Base-by-base conservation (phyloP, 192 early-diverging fungal species). In the Coemansia sp. region DNA sequence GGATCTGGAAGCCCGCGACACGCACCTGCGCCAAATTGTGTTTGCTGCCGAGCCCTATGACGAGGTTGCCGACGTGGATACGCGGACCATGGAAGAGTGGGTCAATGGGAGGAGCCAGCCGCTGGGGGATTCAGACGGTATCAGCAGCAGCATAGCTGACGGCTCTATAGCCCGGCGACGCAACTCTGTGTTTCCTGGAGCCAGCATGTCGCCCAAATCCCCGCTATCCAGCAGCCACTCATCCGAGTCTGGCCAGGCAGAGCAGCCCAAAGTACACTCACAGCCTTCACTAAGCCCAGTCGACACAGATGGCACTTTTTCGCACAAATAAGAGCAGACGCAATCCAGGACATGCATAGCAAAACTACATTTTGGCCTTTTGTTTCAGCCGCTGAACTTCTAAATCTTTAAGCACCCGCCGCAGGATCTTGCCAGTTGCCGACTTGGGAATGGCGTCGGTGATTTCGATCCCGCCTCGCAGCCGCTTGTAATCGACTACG, bases 391-490 rank as follows among this genome's bases (percentile, higher is more conserved):
- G 20, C n/a, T 28, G 20, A n/a, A 28, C 45, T 28, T 72, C 66
- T 11, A 68, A 48, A 20, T 64, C 76, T 40, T 56, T 67, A 7
- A 92, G 70, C 15, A 88, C 79, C 11, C 88, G 77, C 14, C 93
- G 76, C 28, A 95, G 75, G 42, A 93, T 92, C 75, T 93, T 93
- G 41, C 91, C 93, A 12, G 84, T 81, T 3, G 87, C 79, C 8
- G 83, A 82, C 48, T 93, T 93, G n/a, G 90, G 90, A 52, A 93
- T 89, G 40, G 56, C 80, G 11, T 77, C 67, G 16, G 87, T 81
- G 58, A 90, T 73, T 16, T 78, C 81, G n/a, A 95, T 80, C 1
- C 91, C 91, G 18, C 88, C 93, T 14, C 86, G 69, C 21, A 96
- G 62, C 53, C 78, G 70, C 82, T 94, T 96, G 80, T 93, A 85